phyloP scores from a whole-genome alignment of 1,284 basidiomycete species.

The Sporisorium iseilematis-ciliati region DNA sequence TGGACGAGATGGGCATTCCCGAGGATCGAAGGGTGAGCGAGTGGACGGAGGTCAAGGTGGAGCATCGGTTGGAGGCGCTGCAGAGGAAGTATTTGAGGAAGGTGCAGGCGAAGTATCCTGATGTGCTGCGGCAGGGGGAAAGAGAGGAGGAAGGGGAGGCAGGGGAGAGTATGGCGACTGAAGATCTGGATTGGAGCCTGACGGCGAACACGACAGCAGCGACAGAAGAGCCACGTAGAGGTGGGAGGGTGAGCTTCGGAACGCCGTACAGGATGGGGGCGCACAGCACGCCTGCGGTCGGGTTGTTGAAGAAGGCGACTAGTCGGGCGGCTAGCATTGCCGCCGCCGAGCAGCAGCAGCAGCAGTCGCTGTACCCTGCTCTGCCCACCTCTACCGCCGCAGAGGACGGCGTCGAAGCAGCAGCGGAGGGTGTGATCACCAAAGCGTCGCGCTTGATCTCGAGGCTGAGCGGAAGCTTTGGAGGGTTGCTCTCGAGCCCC shows the following conservation, averaged over 20 bases:
- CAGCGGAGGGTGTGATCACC: slow-evolving; percentile 17
- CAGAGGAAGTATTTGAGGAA: slow-evolving; percentile 46
- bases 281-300: slow-evolving; percentile 44
- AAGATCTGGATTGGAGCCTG: slow-evolving; percentile 46
- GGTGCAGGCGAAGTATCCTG: slow-evolving; percentile 20
- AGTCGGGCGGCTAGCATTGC: slow-evolving; percentile 11
- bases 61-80: slow-evolving; percentile 31
- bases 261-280: slow-evolving; percentile 46
- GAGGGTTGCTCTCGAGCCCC: slow-evolving; percentile 21
- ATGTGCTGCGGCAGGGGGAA: neutral
- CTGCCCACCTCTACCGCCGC: slow-evolving; percentile 7
- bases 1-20: slow-evolving; percentile 23
- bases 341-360: neutral
- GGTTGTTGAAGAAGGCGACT: slow-evolving; percentile 24
- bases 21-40: neutral
- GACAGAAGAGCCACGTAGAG: neutral
- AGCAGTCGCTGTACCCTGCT: slow-evolving; percentile 25
- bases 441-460: slow-evolving; percentile 35
- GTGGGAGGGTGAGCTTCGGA: slow-evolving; percentile 40
- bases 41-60: slow-evolving; percentile 32
- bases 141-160: neutral
- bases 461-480: slow-evolving; percentile 38
- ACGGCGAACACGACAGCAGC: slow-evolving; percentile 18
- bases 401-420: neutral
- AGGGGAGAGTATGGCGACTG: slow-evolving; percentile 26